These are phyloP conservation scores for Claviceps capensis DNA, from an alignment of 2,329 filamentous ascomycete genomes.

Conservation along the genomic window DNA sequence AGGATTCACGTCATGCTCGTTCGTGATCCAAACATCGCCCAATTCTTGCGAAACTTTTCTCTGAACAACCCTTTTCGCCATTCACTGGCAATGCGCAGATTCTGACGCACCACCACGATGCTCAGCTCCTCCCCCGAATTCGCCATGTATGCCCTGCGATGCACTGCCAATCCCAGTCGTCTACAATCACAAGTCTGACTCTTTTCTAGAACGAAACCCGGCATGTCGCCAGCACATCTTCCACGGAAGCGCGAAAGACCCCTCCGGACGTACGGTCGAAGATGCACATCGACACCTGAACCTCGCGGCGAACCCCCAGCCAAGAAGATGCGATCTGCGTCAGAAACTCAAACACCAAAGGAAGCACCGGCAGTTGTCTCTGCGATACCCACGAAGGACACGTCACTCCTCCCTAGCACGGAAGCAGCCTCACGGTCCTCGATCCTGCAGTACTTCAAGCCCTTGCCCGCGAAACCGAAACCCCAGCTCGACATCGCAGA, in stretches of 20 bases:
- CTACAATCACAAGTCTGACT: too few species aligned
- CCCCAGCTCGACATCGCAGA: not conserved
- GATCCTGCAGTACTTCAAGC: constrained; percentile 29
- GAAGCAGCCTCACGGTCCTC: constrained; percentile 13
- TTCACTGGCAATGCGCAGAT: too few species aligned
- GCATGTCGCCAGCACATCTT: constrained; percentile 10
- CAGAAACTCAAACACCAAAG: not conserved
- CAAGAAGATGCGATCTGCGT: constrained; percentile 14
- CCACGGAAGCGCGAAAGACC: constrained; percentile 19
- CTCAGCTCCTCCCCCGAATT: constrained; percentile 15
- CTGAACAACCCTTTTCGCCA: too few species aligned
- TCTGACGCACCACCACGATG: constrained; percentile 3
- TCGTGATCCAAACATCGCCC: too few species aligned
- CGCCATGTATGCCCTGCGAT: constrained; percentile 12
- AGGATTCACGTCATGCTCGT: too few species aligned
- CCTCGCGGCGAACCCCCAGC: constrained; percentile 11
- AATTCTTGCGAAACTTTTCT: too few species aligned
- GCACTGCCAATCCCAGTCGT: too few species aligned
- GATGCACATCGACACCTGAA: constrained; percentile 13
- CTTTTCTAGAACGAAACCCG: constrained; percentile 17
- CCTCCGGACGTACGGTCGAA: constrained; percentile 28
- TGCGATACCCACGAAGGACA: not conserved
- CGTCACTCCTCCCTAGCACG: not conserved
- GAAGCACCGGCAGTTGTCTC: not conserved
- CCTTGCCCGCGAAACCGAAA: constrained; percentile 9